Percentiles rank a stretch among this genome's conserved stretches.
Evolutionary conservation across 2,329 filamentous ascomycete species (phyloP).

Genomic region (Penicillium frequentans): DNA sequence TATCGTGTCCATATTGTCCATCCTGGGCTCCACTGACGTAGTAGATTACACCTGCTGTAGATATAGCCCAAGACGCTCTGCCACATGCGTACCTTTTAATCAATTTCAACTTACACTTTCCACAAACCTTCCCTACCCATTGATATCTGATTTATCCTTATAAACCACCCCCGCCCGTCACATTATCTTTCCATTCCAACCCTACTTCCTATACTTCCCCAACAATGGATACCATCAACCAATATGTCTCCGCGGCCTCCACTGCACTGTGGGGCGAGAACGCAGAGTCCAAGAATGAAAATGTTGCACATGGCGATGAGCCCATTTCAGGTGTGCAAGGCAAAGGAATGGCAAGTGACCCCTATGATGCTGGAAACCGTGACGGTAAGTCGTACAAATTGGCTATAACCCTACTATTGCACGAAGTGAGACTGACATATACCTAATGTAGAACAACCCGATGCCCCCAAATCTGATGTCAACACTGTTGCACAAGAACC

Average conservation of each 20-base stretch:
- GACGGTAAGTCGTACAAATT: conserved; percentile 47
- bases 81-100: not conserved
- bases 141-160: not conserved
- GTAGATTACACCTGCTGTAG: conserved; percentile 1
- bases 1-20: conserved; percentile 1
- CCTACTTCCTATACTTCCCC: not conserved
- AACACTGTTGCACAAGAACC: conserved; percentile 24
- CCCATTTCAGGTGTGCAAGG: conserved; percentile 71
- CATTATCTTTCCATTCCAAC: not conserved
- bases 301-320: conserved; percentile 53
- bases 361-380: conserved; percentile 78
- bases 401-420: not conserved
- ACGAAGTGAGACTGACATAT: not conserved
- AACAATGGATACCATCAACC: conserved; percentile 65
- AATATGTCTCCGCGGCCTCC: conserved; percentile 51
- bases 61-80: not conserved
- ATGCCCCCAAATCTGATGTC: conserved; percentile 16
- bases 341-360: conserved; percentile 66
- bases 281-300: conserved; percentile 24
- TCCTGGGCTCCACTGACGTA: conserved; percentile 18
- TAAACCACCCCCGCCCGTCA: not conserved
- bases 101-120: not conserved
- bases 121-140: not conserved
- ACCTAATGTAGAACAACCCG: conserved; percentile 29
- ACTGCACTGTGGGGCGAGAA: conserved; percentile 52